These are phyloP conservation scores for Mycena leptocephala DNA, from an alignment of 768 basidiomycete genomes.

Conservation along the genomic window DNA sequence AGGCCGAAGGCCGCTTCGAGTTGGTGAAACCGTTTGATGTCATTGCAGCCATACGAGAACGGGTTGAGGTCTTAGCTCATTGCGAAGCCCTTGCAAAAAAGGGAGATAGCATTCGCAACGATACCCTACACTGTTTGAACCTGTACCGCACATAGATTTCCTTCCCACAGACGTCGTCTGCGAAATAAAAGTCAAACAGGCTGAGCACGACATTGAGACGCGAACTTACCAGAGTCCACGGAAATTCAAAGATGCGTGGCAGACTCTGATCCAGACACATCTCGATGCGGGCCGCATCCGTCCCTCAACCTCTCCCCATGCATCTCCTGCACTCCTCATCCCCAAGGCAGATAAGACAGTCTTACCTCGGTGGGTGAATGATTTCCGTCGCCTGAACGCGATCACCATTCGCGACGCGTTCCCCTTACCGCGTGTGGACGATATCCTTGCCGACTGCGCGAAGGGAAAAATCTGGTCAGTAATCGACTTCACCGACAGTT, in stretches of 20 bases:
- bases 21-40: not conserved
- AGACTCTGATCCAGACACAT: conserved; percentile 50
- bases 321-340: conserved; percentile 57
- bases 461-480: too few relatives aligned
- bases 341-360: conserved; percentile 48
- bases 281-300: conserved; percentile 49
- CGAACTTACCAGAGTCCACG: too few relatives aligned
- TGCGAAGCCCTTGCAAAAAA: not conserved
- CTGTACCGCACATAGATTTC: conserved; percentile 43
- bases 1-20: not conserved
- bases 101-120: too few relatives aligned
- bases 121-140: conserved; percentile 42
- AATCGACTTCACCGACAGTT: conserved; percentile 57
- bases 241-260: conserved; percentile 51
- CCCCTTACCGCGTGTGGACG: too few relatives aligned
- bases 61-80: not conserved
- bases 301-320: conserved; percentile 44
- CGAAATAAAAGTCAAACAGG: too few relatives aligned
- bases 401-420: too few relatives aligned
- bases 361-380: conserved; percentile 53
- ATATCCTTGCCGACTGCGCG: too few relatives aligned
- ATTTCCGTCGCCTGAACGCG: too few relatives aligned
- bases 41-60: not conserved
- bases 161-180: conserved; percentile 43
- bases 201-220: too few relatives aligned